Conservation (phyloP, 225 moss, liverwort and hornwort species). For the Sphagnum tenellum region DNA sequence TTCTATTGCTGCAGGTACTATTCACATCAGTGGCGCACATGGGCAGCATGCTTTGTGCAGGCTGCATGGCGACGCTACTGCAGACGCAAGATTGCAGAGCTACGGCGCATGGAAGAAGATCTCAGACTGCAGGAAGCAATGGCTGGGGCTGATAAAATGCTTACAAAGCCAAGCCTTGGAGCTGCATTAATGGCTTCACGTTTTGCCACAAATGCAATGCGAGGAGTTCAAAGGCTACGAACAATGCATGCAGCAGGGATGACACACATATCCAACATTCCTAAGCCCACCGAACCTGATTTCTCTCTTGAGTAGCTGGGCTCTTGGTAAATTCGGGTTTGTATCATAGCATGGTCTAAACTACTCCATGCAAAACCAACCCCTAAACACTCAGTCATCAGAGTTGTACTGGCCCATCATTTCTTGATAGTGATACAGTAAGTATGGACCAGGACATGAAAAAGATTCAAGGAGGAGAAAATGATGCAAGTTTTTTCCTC, state of each 20-base stretch:
- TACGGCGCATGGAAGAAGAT: slow-evolving; percentile 30
- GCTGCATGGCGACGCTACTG: slow-evolving; percentile 47
- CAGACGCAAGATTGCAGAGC: slow-evolving; percentile 25
- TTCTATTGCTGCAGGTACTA: slow-evolving; percentile 21
- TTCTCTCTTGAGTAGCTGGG: slow-evolving; percentile 22
- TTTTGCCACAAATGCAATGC: slow-evolving; percentile 36
- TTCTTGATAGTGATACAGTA: too few species aligned
- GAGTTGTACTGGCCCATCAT: neutral
- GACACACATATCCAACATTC: slow-evolving; percentile 28
- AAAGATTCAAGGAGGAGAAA: too few species aligned
- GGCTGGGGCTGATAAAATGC: slow-evolving; percentile 10
- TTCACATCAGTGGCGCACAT: slow-evolving; percentile 61
- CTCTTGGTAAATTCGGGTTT: neutral
- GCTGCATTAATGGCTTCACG: slow-evolving; percentile 20
- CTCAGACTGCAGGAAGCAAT: slow-evolving; percentile 14
- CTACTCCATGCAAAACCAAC: neutral
- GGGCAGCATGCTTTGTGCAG: slow-evolving; percentile 61
- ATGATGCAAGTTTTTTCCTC: too few species aligned
- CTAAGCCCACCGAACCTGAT: slow-evolving; percentile 46
- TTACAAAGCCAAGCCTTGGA: slow-evolving; percentile 15
- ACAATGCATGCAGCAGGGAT: slow-evolving; percentile 42
- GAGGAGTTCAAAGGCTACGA: slow-evolving; percentile 41
- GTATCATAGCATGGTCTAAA: neutral
- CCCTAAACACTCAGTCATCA: neutral
- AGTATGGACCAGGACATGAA: too few species aligned